A percentile compares a stretch with the other conserved stretches of the same genome.
Evolutionary conservation across 192 early-diverging fungal species (phyloP).

Genomic region (Oehlia diaphana): DNA sequence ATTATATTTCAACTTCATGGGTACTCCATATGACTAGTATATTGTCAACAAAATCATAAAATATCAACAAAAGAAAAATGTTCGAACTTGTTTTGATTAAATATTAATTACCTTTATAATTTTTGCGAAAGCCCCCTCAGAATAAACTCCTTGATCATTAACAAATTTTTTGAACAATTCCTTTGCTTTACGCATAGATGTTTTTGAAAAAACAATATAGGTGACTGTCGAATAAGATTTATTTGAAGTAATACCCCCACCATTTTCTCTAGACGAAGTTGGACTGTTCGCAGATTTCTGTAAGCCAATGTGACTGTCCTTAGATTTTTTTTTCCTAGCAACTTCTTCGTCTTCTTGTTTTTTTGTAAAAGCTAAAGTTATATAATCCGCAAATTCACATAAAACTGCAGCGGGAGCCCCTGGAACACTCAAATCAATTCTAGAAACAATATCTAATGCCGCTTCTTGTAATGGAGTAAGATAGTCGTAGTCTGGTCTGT

Average conservation of each 20-base stretch:
- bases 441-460: slow-evolving; percentile 55
- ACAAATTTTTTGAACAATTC: slow-evolving; percentile 57
- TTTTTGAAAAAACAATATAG: slow-evolving; percentile 76
- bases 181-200: slow-evolving; percentile 53
- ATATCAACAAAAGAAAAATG: background rate
- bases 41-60: background rate
- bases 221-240: slow-evolving; percentile 52
- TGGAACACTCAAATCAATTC: slow-evolving; percentile 32
- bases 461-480: slow-evolving; percentile 66
- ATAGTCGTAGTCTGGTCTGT: slow-evolving; percentile 53
- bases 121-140: slow-evolving; percentile 50
- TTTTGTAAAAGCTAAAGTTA: slow-evolving; percentile 42
- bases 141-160: slow-evolving; percentile 50
- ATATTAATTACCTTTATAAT: slow-evolving; percentile 41
- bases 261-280: background rate
- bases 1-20: slow-evolving; percentile 74
- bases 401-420: slow-evolving; percentile 42
- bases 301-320: background rate
- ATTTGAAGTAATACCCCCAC: background rate
- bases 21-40: slow-evolving; percentile 58
- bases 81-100: background rate
- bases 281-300: slow-evolving; percentile 27
- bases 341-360: background rate
- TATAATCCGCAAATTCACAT: slow-evolving; percentile 44
- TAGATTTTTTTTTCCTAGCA: background rate